Evolutionary conservation across 768 basidiomycete species (phyloP), one percentile per base, ranked within the genome.

Genomic region (Amanita subjunquillea): DNA sequence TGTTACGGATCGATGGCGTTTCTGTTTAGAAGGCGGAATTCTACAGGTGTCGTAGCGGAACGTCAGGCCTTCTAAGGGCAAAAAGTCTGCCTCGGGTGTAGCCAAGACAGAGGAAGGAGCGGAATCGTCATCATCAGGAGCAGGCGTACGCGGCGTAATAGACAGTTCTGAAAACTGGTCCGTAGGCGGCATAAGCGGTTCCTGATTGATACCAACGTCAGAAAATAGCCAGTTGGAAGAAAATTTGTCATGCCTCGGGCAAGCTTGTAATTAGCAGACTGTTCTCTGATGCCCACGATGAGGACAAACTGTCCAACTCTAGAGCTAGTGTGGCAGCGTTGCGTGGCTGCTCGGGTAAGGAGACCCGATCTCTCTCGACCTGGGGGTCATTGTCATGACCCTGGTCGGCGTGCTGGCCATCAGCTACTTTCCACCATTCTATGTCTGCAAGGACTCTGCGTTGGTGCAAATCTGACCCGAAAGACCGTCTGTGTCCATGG

Each of bases 361-460:
- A 50, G 54, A 58, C 61, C 56, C 56, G 63, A 59, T 72, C 72
- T 59, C 73, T 72, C 60, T 71, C 72, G 17, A 29, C 44, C 23
- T 40, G 51, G 30, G 25, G 30, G 17, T 10, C 32, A 32, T 32
- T 15, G 12, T 25, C 51, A 27, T 44, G n/a, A 46, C 43, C 51
- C 12, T 20, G 43, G 43, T 45, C 51, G 29, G 74, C 72, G 67
- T 72, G 75, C 69, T 91, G 87, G 57, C 84, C 82, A 55, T 82
- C 85, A 56, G 77, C 70, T 58, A 90, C 87, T 60, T 74, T 78
- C 87, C 87, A 90, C 87, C 88, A 91, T 65, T 89, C 87, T 62
- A 91, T 84, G 71, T 91, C 88, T 32, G 85, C 87, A 55, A 91
- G 75, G 59, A 91, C 85, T 59, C 86, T 76, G 63, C 88, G 76